phyloP scores from a whole-genome alignment of 257 asterid species.

The Paraleonurus japonicus region DNA sequence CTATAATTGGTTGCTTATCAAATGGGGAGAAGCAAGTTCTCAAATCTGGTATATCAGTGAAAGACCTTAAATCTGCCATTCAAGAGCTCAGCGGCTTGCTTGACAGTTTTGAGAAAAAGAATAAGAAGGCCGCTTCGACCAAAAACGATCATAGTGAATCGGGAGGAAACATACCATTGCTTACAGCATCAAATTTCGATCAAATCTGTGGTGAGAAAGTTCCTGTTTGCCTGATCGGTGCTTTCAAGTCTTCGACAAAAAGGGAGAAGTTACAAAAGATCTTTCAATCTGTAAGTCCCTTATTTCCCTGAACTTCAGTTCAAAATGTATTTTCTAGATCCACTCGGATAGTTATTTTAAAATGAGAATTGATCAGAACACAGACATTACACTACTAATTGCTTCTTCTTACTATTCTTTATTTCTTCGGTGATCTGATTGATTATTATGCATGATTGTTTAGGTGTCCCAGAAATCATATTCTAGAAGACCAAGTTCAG shows the following conservation, averaged over 20 bases:
- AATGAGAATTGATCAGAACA: background rate
- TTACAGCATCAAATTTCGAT: constrained; percentile 62
- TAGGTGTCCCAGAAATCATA: constrained; percentile 83
- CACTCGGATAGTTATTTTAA: background rate
- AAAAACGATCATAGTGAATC: constrained; percentile 42
- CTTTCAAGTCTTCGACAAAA: constrained; percentile 60
- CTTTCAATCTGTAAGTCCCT: constrained; percentile 58
- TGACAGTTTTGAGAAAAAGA: constrained; percentile 67
- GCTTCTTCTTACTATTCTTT: background rate
- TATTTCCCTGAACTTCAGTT: background rate
- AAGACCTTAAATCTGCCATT: constrained; percentile 69
- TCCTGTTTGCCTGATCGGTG: constrained; percentile 88
- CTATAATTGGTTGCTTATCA: constrained; percentile 77
- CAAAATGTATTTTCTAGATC: background rate
- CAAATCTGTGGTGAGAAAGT: constrained; percentile 61
- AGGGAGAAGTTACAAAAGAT: constrained; percentile 62
- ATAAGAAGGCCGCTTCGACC: constrained; percentile 57
- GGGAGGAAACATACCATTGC: constrained; percentile 48
- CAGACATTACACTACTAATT: background rate
- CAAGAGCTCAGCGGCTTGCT: constrained; percentile 73
- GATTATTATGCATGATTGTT: background rate
- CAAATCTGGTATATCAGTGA: constrained; percentile 69
- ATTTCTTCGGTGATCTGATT: background rate
- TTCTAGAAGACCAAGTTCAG: constrained; percentile 45
- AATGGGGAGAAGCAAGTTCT: constrained; percentile 74